Base-by-base conservation (phyloP, 2,329 filamentous ascomycete genomes). In the Coleophoma eucalyptorum region DNA sequence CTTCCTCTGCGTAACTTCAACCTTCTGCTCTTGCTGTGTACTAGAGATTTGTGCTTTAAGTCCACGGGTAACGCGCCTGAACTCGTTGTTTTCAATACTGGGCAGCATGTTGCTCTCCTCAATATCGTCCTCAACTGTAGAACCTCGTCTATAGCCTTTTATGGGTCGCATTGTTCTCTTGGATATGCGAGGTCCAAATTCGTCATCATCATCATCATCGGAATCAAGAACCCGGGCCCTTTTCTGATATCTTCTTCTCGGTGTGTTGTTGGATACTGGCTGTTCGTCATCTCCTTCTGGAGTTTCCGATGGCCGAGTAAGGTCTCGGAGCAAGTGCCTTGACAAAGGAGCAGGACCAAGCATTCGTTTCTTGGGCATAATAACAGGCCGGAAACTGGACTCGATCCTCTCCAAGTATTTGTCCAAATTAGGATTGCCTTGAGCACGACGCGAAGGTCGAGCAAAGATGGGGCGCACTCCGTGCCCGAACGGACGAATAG, bases 391-490 rank as follows among this genome's bases (percentile, higher is more conserved):
- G 38, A 57, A 52, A 12, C 58, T 52, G 41, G 50, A 51, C 18
- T 60, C 50, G 6, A 60, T 45, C 38, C 46, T 57, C 21, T 58
- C 52, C 20, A 59, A 46, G 50, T 64, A 64, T 12, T 43, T 18
- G 12, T 51, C 38, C 3, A 48, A 41, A 20, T 42, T 42, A 3
- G 55, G 54, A 43, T 59, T 61, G 8, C 58, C 60, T 41, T 58
- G 50, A 5, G 53, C 50, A 51, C 57, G 50, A 18, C 60, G 58
- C 44, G 51, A 43, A 34, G 62, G 62, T 47, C 62, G 50, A 5
- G 59, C 48, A 46, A 55, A 60, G 6, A 66, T 62, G 13, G 64
- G 60, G 13, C 56, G 57, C 4, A 59, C 61, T 26, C 64, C 65
- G 56, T 67, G 64, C 13, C 65, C 64, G 49, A 58, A 63, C 15